Conservation (phyloP, 176 grass and related monocot genomes). For the Melocanna baccifera region DNA sequence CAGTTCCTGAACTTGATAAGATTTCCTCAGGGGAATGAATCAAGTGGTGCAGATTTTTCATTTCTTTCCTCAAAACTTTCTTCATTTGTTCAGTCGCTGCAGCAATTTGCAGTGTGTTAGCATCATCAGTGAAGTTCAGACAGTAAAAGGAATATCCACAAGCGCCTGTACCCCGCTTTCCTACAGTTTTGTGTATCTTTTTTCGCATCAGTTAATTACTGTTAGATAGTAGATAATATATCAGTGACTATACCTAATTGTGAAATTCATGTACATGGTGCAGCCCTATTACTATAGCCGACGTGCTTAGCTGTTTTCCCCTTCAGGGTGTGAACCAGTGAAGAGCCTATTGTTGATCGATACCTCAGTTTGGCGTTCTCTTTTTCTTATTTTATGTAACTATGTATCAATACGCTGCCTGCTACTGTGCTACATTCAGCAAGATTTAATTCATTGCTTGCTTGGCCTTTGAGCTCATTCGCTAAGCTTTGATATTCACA, state of each 20-base stretch:
- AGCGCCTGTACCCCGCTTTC: background rate
- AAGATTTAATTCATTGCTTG: background rate
- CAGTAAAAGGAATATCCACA: background rate
- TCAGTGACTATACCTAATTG: background rate
- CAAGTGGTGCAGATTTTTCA: slow-evolving; percentile 23
- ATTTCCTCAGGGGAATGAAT: slow-evolving; percentile 16
- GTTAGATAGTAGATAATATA: background rate
- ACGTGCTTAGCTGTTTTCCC: background rate
- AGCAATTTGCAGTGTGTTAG: slow-evolving; percentile 22
- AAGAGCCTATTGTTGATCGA: background rate
- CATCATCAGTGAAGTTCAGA: background rate
- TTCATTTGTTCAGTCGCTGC: slow-evolving; percentile 5
- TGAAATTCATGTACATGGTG: slow-evolving; percentile 28
- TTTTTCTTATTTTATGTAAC: background rate
- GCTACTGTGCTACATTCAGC: background rate
- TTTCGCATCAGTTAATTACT: background rate
- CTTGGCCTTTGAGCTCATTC: background rate
- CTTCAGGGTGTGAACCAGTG: background rate
- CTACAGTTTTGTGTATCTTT: slow-evolving; percentile 1
- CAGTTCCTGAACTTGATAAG: slow-evolving; percentile 41
- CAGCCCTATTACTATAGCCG: background rate
- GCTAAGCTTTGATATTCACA: background rate
- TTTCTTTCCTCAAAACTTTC: slow-evolving; percentile 12
- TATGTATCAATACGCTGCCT: background rate
- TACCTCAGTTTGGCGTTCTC: background rate